A percentile compares a stretch with the other conserved stretches of the same genome.
Conservation (phyloP, 306 rosid species). For the Inga oerstediana region DNA sequence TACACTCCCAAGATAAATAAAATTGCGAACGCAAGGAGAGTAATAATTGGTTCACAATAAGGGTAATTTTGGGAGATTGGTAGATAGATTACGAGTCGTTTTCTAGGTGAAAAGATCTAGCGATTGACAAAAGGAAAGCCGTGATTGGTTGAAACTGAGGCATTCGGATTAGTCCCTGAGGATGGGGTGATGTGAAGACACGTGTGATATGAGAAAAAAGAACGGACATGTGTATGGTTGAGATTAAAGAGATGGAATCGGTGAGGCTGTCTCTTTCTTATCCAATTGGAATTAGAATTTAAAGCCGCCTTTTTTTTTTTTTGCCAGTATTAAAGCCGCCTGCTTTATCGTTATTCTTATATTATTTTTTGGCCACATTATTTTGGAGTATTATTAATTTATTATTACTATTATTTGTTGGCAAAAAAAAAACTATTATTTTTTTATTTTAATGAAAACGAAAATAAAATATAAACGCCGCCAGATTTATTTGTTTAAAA, state of each 20-base stretch:
- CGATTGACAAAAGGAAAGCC: not conserved
- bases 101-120: constrained; percentile 1
- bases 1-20: too few relatives aligned
- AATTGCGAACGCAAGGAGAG: not conserved
- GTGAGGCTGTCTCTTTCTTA: constrained; percentile 33
- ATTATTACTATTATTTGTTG: too few relatives aligned
- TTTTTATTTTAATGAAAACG: not conserved
- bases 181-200: not conserved
- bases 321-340: not conserved
- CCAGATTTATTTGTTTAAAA: not conserved
- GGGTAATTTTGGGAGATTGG: not conserved
- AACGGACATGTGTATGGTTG: constrained; percentile 26
- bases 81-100: not conserved
- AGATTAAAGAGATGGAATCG: not conserved
- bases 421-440: too few relatives aligned
- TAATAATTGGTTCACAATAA: not conserved
- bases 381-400: too few relatives aligned
- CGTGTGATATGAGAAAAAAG: not conserved
- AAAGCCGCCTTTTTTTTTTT: not conserved
- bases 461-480: not conserved
- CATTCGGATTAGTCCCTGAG: constrained; percentile 14
- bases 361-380: not conserved
- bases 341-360: not conserved
- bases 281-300: constrained; percentile 28
- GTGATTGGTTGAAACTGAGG: constrained; percentile 25